Evolutionary conservation across 1,284 basidiomycete species (phyloP).

Genomic region (Polyporus tsugae): DNA sequence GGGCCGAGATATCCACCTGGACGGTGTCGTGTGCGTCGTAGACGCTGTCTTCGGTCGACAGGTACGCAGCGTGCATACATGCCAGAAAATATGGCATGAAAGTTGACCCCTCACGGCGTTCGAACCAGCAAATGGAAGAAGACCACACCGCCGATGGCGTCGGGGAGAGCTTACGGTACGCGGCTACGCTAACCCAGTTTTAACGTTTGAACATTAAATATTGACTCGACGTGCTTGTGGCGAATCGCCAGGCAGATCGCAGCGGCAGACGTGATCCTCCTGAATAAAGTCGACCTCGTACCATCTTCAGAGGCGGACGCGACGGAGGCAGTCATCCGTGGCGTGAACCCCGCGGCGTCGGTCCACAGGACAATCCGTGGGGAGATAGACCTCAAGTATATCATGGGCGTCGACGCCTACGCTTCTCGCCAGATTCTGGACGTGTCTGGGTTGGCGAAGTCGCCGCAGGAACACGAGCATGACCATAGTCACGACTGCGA

Average conservation of each 20-base stretch:
- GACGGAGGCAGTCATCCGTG: constrained; percentile 68
- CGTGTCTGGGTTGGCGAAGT: constrained; percentile 11
- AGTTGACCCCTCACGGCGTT: neutral
- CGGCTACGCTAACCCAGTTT: constrained; percentile 24
- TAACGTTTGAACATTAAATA: constrained; percentile 7
- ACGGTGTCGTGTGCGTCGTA: constrained; percentile 92
- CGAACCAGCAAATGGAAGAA: constrained; percentile 81
- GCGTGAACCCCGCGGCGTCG: constrained; percentile 81
- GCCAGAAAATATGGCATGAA: neutral
- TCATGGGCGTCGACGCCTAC: constrained; percentile 87
- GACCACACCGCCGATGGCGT: constrained; percentile 70
- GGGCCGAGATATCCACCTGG: constrained; percentile 77
- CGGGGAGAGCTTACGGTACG: constrained; percentile 80
- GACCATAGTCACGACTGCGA: constrained; percentile 47
- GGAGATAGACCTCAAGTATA: constrained; percentile 71
- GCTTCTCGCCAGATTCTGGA: constrained; percentile 45
- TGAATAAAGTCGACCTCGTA: constrained; percentile 89
- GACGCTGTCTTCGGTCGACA: constrained; percentile 87
- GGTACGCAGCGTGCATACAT: constrained; percentile 54
- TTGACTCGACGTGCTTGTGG: neutral
- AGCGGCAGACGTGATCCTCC: constrained; percentile 85
- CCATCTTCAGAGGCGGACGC: constrained; percentile 47
- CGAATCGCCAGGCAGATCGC: constrained; percentile 81
- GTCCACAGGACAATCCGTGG: constrained; percentile 76
- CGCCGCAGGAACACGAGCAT: neutral